Evolutionary conservation across 495 filamentous ascomycete species (phyloP), one percentile per base, ranked within the genome.

Genomic region (Alectoria sarmentosa): DNA sequence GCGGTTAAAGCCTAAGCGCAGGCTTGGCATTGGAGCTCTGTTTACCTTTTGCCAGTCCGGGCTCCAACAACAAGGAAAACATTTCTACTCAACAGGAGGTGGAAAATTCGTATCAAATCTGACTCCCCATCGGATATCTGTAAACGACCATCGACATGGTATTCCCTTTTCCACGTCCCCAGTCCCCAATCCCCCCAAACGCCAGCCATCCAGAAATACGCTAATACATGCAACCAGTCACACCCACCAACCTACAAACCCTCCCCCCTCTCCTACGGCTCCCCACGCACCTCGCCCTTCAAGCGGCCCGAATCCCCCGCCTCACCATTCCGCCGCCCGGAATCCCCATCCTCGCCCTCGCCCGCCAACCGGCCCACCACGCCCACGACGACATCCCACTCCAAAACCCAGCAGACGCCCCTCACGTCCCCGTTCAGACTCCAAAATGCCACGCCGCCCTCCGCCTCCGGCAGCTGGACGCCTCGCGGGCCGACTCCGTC

Each of bases 221-320:
- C 11, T 28, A n/a, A 48, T n/a, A 37, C 4, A n/a, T 10, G 23
- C 57, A 38, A 26, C 54, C 44, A 84, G 82, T 71, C 82, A 48
- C 79, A 78, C 69, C 71, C 80, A 62, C 67, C 77, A 46, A 73
- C 82, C 56, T 90, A 89, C 77, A 90, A 89, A 71, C 87, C 88
- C 23, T 90, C 88, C 15, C 84, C 86, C 21, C 75, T 90, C 59
- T 88, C 85, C 52, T 88, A 86, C 75, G 83, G 83, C 68, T 86
- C 85, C 30, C 84, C 83, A 48, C 80, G 89, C 73, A 82, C 83
- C 61, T 90, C 88, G 10, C 89, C 89, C n/a, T 92, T 92, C 71
- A 85, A 87, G 15, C 82, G 88, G 59, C 85, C 86, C 17, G 80
- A 82, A 62, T 82, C 69, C 13, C 76, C 76, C 26, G 77, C 81